A percentile compares a stretch with the other conserved stretches of the same genome.
phyloP scores from a whole-genome alignment of 129 eudicot species.

The Flaveria sonorensis region DNA sequence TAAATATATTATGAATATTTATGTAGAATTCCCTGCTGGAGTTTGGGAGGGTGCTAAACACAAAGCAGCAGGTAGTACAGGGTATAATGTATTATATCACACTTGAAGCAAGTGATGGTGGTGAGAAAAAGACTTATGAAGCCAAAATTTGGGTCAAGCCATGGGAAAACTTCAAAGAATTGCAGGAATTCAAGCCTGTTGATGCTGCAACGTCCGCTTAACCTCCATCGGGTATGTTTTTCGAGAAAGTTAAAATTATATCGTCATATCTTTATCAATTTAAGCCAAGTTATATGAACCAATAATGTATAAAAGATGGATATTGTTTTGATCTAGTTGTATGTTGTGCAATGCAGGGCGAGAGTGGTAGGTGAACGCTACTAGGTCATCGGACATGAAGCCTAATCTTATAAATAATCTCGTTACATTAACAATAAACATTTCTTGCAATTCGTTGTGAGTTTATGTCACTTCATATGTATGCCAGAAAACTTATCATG shows the following conservation, averaged over 20 bases:
- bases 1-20: conserved; percentile 1
- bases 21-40: conserved; percentile 66
- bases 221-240: conserved; percentile 21
- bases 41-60: conserved; percentile 57
- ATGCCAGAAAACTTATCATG: neutral
- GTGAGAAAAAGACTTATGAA: conserved; percentile 61
- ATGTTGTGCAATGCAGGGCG: conserved; percentile 12
- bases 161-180: conserved; percentile 69
- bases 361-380: conserved; percentile 8
- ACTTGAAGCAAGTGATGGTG: conserved; percentile 62
- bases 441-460: conserved; percentile 19
- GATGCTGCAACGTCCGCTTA: conserved; percentile 26
- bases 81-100: conserved; percentile 65
- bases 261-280: neutral
- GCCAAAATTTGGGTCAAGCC: conserved; percentile 86
- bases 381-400: neutral
- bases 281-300: neutral
- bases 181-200: conserved; percentile 62
- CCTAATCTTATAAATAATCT: neutral
- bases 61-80: conserved; percentile 62
- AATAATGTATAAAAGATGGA: neutral
- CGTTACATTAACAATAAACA: conserved; percentile 16
- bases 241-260: neutral
- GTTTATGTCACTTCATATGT: conserved; percentile 5
- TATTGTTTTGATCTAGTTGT: neutral